Base-by-base conservation (phyloP, 768 basidiomycete species). In the Tricholoma sp. region DNA sequence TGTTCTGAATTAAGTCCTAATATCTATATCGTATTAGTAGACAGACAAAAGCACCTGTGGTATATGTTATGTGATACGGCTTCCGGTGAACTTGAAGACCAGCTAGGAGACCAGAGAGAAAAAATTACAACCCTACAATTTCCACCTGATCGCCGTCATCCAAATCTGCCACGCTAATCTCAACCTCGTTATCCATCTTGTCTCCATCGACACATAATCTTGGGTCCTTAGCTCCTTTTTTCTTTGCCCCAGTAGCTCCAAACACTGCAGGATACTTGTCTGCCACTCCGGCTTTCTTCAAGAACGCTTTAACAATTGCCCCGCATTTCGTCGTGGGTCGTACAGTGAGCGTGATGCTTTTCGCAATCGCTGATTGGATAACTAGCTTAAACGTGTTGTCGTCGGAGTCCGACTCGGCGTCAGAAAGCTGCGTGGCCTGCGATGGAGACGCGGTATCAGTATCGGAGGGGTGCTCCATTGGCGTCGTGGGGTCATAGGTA, bases 81-180 rank as follows among this genome's bases (percentile, higher is more conserved):
- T 24, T 24, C 24, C 24, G 24, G 24, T 24, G 24, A 24, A 24
- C 24, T 24, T 29, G 41, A 42, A 54, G 39, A 59, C 45, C 45
- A 44, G 52, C 17, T 48, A 36, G 48, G 45, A 52, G 61, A 50
- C 57, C 37, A 52, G 10, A 11, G 39, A 18, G 49, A 58, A 18
- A 52, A 7, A n/a, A 17, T 72, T 56, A 81, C 41, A 89, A 61
- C 13, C 84, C 89, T 57, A 83, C 78, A 36, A 92, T 80, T 56
- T 93, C 90, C 17, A 92, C 80, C 73, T 84, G 66, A 68, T 93
- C 90, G 0, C 89, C 90, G 59, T 93, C 89, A 60, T 91, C 90
- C 58, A 91, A 61, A 57, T 88, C 89, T 17, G 80, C 78, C 12
- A 82, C 80, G 10, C 85, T 79, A 55, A 93, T 90, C 57, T 79